These are phyloP conservation scores for Sherardia arvensis DNA, from an alignment of 257 asterid genomes.

Conservation along the genomic window DNA sequence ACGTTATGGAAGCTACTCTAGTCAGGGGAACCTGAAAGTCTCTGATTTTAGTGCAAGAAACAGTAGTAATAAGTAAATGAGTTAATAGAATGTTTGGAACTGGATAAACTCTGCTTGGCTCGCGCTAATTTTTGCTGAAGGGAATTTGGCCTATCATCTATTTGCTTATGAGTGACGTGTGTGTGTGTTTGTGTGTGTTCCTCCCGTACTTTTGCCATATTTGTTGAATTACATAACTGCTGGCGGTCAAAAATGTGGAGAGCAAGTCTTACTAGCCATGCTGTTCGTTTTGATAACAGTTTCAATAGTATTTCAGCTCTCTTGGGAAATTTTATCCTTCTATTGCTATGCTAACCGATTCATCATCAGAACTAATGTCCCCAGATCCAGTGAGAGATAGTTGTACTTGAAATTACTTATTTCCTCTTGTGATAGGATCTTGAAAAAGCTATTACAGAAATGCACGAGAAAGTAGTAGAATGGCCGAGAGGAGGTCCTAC, in stretches of 20 bases:
- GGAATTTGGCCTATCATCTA: neutral
- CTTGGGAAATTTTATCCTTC: neutral
- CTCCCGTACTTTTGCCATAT: neutral
- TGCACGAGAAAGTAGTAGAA: conserved; percentile 55
- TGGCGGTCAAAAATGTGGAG: neutral
- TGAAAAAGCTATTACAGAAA: conserved; percentile 59
- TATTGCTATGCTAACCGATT: neutral
- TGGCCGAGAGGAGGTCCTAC: conserved; percentile 55
- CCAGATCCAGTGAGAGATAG: neutral
- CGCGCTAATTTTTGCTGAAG: too few relatives aligned
- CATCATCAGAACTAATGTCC: neutral
- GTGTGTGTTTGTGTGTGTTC: too few relatives aligned
- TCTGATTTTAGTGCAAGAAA: neutral
- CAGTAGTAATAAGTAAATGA: too few relatives aligned
- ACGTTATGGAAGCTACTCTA: neutral
- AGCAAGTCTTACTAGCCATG: neutral
- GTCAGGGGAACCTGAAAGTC: neutral
- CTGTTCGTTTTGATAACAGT: neutral
- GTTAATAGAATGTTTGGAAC: too few relatives aligned
- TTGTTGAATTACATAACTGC: neutral
- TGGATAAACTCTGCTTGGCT: too few relatives aligned
- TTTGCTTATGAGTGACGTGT: neutral
- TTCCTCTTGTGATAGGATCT: conserved; percentile 46
- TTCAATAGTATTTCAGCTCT: neutral
- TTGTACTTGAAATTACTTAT: neutral